Conservation (phyloP, 73 alveolate species). For the Paramecium sexaurelia region DNA sequence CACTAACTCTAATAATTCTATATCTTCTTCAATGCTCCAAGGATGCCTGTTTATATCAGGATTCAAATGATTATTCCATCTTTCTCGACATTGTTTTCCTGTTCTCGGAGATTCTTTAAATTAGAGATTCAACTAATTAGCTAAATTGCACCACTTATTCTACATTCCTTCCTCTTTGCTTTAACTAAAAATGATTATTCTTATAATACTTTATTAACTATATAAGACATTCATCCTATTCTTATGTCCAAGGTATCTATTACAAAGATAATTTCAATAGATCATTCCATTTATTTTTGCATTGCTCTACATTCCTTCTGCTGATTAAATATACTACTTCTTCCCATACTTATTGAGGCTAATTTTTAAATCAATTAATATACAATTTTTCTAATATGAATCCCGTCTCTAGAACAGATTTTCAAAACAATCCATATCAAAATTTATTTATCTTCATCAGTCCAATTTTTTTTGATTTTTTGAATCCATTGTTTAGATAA, state of each 20-base stretch:
- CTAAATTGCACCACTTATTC: conserved; percentile 53
- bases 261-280: not conserved
- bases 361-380: not conserved
- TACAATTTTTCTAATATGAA: not conserved
- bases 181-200: not conserved
- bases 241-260: conserved; percentile 26
- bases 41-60: conserved; percentile 85
- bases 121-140: not conserved
- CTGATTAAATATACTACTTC: not conserved
- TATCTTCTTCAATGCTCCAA: conserved; percentile 86
- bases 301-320: not conserved
- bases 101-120: conserved; percentile 59
- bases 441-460: not conserved
- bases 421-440: not conserved
- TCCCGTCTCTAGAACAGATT: not conserved
- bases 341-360: conserved; percentile 24
- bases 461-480: not conserved
- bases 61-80: conserved; percentile 92
- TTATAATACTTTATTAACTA: not conserved
- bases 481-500: not conserved
- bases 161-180: not conserved
- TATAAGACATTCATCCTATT: not conserved
- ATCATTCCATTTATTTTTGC: conserved; percentile 11
- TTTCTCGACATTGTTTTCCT: conserved; percentile 93
- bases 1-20: conserved; percentile 75